Evolutionary conservation across 2,329 filamentous ascomycete species (phyloP).

Genomic region (Ceratocystis cubensis): DNA sequence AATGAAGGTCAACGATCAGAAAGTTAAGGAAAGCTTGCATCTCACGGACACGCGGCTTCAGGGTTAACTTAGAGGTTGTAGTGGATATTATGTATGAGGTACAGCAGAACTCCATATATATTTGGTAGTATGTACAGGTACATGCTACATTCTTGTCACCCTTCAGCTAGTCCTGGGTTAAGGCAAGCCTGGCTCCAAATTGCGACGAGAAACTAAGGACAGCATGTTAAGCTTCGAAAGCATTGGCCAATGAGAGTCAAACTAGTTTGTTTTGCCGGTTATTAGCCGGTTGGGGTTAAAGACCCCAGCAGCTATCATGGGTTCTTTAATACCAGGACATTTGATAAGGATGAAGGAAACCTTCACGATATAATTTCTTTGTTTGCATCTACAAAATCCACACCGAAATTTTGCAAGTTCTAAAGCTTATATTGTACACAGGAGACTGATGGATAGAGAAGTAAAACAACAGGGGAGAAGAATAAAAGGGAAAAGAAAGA

Average conservation of each 20-base stretch:
- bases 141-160: neutral
- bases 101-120: neutral
- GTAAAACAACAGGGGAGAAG: constrained; percentile 18
- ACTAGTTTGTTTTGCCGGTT: neutral
- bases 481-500: neutral
- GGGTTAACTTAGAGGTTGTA: neutral
- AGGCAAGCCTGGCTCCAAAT: neutral
- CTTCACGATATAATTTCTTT: neutral
- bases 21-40: constrained; percentile 10
- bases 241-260: constrained; percentile 13
- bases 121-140: constrained; percentile 10
- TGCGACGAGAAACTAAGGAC: constrained; percentile 8
- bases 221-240: constrained; percentile 13
- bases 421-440: constrained; percentile 22
- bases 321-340: neutral
- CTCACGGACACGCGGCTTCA: constrained; percentile 9
- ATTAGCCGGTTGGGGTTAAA: neutral
- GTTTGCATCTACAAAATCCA: constrained; percentile 2
- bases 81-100: neutral
- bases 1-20: neutral
- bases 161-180: neutral
- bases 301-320: neutral
- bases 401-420: constrained; percentile 17
- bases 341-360: no score
- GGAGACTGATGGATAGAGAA: constrained; percentile 12